Base-by-base conservation (phyloP, 2,329 filamentous ascomycete species). In the Fusarium brevicatenulatum region DNA sequence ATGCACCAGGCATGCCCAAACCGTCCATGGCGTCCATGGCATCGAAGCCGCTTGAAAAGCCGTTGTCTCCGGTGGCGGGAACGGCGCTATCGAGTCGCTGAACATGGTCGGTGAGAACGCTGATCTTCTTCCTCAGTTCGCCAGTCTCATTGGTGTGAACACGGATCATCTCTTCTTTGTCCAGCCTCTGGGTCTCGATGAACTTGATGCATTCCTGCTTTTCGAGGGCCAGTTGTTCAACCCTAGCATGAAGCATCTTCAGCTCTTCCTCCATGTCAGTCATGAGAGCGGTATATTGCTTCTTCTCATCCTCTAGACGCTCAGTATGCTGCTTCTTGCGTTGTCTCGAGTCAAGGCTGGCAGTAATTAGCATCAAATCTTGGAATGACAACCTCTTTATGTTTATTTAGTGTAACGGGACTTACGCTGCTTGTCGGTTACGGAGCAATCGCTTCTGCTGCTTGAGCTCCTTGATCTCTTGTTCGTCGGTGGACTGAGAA, bases 291-390 rank as follows among this genome's bases (percentile, higher is more conserved):
- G 92, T 93, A 85, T 91, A 97, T 66, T 93, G 90, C 87, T 98
- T 98, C 88, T 98, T 98, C 86, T 98, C 95, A 82, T 96, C 93
- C 83, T 98, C 96, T 50, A 98, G 90, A 77, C 96, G 92, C 85
- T 98, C 96, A 39, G 96, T 98, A 85, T 98, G 95, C 84, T 94
- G 93, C 90, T 98, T 98, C 89, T 98, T 99, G 78, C 96, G 92
- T 83, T 98, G 95, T 75, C 96, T 91, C 49, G 96, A 98, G 85
- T 98, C 95, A 78, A 99, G 92, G 75, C 94, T 97, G 39, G 60
- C 74, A 40, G 25, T 23, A 42, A 55, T 76, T 68, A 75, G 74
- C 55, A 66, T 68, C 30, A 55, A 30, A 54, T 21, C 37, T 46
- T 44, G n/a, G 12, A 44, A 46, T 30, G 36, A 15, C 42, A 34